These are phyloP conservation scores for Phallus indusiatus DNA, from an alignment of 768 basidiomycete species.

Conservation along the genomic window DNA sequence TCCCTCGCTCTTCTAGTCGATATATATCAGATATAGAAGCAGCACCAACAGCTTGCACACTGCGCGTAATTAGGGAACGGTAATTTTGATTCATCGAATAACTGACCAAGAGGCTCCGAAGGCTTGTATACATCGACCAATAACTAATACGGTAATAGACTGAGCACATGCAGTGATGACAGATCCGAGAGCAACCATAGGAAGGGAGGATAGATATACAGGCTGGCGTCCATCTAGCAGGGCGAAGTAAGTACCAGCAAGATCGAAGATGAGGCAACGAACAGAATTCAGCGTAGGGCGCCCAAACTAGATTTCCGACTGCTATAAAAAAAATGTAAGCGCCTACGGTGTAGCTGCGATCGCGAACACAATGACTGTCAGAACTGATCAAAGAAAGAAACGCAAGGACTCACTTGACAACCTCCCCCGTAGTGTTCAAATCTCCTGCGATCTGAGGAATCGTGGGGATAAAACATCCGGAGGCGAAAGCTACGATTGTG, in stretches of 20 bases:
- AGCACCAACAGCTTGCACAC: constrained; percentile 14
- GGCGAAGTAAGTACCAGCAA: not conserved
- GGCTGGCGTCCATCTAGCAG: constrained; percentile 52
- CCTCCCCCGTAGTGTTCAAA: constrained; percentile 41
- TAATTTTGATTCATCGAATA: not conserved
- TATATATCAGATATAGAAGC: constrained; percentile 63
- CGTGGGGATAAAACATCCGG: constrained; percentile 61
- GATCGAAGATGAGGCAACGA: constrained; percentile 11
- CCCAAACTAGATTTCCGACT: constrained; percentile 42
- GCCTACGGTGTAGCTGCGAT: constrained; percentile 37
- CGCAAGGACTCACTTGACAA: constrained; percentile 39
- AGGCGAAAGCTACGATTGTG: constrained; percentile 45
- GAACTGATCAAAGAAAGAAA: not conserved
- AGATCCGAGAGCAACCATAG: constrained; percentile 49
- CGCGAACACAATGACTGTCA: too few species aligned
- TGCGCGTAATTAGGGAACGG: not conserved
- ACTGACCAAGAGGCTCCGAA: constrained; percentile 44
- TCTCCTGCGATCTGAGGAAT: constrained; percentile 68
- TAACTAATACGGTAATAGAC: constrained; percentile 38
- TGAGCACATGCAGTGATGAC: constrained; percentile 45
- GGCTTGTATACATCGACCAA: constrained; percentile 57
- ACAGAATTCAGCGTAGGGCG: constrained; percentile 44
- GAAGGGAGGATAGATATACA: constrained; percentile 50
- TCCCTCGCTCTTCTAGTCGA: constrained; percentile 49
- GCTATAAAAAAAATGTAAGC: constrained; percentile 38